Evolutionary conservation across 1,139 yeast genomes (phyloP), one percentile per base, ranked within the genome.

Genomic region (Candida gigantensis): DNA sequence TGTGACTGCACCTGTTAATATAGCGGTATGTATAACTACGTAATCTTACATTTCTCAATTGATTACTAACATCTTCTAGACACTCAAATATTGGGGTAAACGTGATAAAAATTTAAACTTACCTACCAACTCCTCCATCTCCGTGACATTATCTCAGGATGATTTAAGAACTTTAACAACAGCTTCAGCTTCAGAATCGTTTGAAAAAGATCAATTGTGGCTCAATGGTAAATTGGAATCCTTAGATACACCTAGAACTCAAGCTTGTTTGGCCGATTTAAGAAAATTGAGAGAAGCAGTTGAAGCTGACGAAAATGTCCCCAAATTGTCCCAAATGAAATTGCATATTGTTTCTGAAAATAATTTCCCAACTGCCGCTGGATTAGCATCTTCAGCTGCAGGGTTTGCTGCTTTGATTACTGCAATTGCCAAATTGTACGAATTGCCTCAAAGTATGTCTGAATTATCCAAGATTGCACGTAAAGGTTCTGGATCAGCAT

Each of bases 311-410:
- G 34, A 70, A 0, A 44, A 64, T 1, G 63, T 82, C 44, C 84
- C 88, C 15, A 74, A 75, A 49, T 64, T 92, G 47, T 76, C 95
- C 28, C 52, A 68, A 19, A 81, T 74, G 74, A 73, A 76, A 40
- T 69, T 92, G 42, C 90, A 84, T 54, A 85, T 92, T 50, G 95
- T 87, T 5, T 83, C 95, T 14, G 96, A 88, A 58, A 92, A 92
- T 70, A 94, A 94, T 65, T 92, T 92, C 74, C 99, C 99, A 35
- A 92, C 98, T 17, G 98, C 98, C 26, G 98, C 98, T 11, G 98
- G 98, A 3, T 76, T 92, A 49, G 98, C 98, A 0, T 88, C 97
- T 1, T 85, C 96, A 6, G 98, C 98, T 8, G 97, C 97, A 8
- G 99, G 99, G 0, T 90, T 89, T 62, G 97, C 98, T 34, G 98